Conservation (phyloP, 2,329 filamentous ascomycete genomes). For the Penicillium sp. region DNA sequence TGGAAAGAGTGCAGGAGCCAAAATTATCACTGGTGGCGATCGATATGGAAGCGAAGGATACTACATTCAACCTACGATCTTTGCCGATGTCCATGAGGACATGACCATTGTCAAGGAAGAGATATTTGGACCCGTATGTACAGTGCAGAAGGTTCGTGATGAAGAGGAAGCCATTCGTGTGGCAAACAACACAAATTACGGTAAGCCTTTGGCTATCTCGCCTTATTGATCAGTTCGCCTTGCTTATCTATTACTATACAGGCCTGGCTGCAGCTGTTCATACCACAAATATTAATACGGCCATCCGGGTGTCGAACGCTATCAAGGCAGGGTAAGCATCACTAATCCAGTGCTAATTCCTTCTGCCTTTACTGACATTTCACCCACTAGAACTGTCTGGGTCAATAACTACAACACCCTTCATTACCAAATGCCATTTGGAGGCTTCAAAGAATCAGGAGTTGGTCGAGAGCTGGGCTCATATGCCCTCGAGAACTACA, state of each 20-base stretch:
- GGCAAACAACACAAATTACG: conserved; percentile 71
- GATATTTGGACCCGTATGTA: conserved; percentile 78
- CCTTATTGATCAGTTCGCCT: too few species aligned
- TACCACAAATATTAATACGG: conserved; percentile 76
- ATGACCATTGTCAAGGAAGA: conserved; percentile 76
- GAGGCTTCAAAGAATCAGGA: conserved; percentile 46
- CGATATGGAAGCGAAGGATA: conserved; percentile 68
- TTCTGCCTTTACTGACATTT: too few species aligned
- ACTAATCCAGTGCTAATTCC: too few species aligned
- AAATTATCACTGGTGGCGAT: conserved; percentile 64
- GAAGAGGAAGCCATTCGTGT: conserved; percentile 68
- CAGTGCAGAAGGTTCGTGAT: conserved; percentile 71
- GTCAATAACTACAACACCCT: conserved; percentile 73
- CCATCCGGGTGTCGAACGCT: conserved; percentile 67
- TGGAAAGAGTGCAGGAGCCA: conserved; percentile 65
- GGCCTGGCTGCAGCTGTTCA: conserved; percentile 75
- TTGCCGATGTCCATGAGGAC: conserved; percentile 68
- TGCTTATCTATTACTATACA: too few species aligned
- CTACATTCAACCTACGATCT: conserved; percentile 89
- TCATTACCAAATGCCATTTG: conserved; percentile 28
- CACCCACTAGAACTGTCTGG: conserved; percentile 53
- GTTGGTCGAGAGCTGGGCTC: conserved; percentile 44
- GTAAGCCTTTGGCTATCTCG: too few species aligned
- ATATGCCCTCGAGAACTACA: conserved; percentile 47
- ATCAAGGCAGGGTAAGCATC: conserved; percentile 57